Evolutionary conservation across 2,329 filamentous ascomycete species (phyloP).

Genomic region (Fusarium sp.): DNA sequence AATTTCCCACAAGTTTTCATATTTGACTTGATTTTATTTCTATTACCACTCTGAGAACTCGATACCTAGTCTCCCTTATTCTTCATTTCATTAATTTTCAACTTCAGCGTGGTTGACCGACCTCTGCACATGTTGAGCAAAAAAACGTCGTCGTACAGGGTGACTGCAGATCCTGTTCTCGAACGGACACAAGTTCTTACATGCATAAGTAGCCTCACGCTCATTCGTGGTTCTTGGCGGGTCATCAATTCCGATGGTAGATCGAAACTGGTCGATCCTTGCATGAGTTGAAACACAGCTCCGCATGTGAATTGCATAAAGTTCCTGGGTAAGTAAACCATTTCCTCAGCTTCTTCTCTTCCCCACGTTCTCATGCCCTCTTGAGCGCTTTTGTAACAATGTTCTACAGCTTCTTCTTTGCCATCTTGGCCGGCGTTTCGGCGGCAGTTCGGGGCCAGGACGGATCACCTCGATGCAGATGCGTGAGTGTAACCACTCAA

Average conservation of each 20-base stretch:
- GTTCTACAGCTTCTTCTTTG: not conserved
- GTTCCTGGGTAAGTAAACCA: too few species aligned
- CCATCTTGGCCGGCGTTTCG: conserved; percentile 9
- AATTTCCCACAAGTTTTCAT: too few species aligned
- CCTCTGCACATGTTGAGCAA: not conserved
- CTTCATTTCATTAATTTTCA: too few species aligned
- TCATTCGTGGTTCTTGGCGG: not conserved
- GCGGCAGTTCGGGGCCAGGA: not conserved
- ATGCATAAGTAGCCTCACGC: not conserved
- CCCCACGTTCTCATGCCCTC: not conserved
- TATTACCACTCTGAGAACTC: too few species aligned
- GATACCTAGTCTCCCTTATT: too few species aligned
- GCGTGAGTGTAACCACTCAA: conserved; percentile 15
- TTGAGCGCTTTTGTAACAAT: not conserved
- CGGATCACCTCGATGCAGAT: conserved; percentile 19
- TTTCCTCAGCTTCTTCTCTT: not conserved
- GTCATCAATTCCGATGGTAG: not conserved
- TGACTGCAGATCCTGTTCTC: not conserved
- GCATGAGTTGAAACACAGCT: not conserved
- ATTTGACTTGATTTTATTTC: too few species aligned
- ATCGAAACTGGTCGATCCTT: not conserved
- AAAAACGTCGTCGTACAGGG: not conserved
- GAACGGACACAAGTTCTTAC: not conserved
- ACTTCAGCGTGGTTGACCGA: not conserved
- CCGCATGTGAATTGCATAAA: not conserved